Percentiles rank a stretch among this genome's conserved stretches.
phyloP scores from a whole-genome alignment of 257 asterid species.

The Mentha longifolia region DNA sequence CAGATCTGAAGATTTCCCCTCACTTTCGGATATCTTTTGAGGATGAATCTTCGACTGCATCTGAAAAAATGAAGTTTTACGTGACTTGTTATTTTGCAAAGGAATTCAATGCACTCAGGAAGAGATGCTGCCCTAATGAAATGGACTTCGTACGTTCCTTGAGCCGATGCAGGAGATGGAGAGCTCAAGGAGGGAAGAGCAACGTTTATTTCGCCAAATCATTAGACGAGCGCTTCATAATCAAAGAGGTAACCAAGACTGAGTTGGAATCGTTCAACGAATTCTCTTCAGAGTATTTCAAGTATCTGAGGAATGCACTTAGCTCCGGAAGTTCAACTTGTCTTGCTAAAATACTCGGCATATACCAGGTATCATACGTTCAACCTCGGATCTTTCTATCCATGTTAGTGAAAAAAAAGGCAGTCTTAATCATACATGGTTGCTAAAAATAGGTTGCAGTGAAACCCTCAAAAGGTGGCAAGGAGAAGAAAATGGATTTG shows the following conservation, averaged over 20 bases:
- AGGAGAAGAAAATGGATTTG: constrained; percentile 88
- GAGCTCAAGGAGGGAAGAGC: constrained; percentile 98
- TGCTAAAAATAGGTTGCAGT: constrained; percentile 53
- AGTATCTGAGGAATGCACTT: constrained; percentile 66
- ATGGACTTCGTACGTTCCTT: constrained; percentile 71
- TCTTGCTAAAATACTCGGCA: constrained; percentile 90
- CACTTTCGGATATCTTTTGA: constrained; percentile 74
- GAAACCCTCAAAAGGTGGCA: constrained; percentile 70
- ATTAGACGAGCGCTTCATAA: constrained; percentile 78
- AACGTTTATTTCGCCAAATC: constrained; percentile 94
- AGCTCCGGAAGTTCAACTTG: constrained; percentile 83
- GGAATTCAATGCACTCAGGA: constrained; percentile 76
- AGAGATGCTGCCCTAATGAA: constrained; percentile 73
- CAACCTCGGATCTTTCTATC: not conserved
- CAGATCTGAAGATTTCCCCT: constrained; percentile 60
- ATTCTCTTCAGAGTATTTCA: constrained; percentile 74
- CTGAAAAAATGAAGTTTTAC: constrained; percentile 68
- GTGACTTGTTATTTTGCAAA: constrained; percentile 81
- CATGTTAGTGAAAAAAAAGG: not conserved
- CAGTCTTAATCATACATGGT: not conserved
- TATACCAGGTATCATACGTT: constrained; percentile 69
- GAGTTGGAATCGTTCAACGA: constrained; percentile 90
- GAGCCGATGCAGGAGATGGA: constrained; percentile 89
- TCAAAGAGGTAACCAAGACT: constrained; percentile 86
- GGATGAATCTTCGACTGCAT: constrained; percentile 45